Base-by-base conservation (phyloP, 2,329 filamentous ascomycete species). In the Neonectria magnoliae region DNA sequence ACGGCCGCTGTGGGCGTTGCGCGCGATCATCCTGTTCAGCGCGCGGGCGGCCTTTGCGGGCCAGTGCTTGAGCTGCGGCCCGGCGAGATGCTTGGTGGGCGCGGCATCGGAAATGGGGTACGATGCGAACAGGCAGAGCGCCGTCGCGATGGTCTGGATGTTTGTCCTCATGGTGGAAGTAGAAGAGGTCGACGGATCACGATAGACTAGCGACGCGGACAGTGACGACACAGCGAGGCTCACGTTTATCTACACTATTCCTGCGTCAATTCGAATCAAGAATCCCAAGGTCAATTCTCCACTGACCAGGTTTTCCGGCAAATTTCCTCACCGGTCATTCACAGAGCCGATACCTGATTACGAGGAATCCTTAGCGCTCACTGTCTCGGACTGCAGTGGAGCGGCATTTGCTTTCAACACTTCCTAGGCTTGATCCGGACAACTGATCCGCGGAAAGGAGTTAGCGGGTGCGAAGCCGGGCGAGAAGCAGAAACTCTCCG, bases 21-120 rank as follows among this genome's bases (percentile, higher is more conserved):
- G 69, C 1, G 71, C 68, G 58, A 81, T 81, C 80, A 81, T 80
- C 36, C 67, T 68, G 60, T 79, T 73, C 52, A 81, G 73, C 3
- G 75, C 71, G 25, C 70, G 70, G 5, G 80, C 80, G 0, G 79
- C 80, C 7, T 71, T 66, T 5, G 68, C 55, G 6, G 80, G 80
- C 80, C 80, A 81, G 66, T 81, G 80, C 59, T 70, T 67, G 2
- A 73, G 71, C 45, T 73, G 61, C 3, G 71, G 71, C 0, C 71
- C 71, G 5, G 64, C 68, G 18, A 70, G 64, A 8, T 53, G 68
- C 29, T 62, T 60, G 13, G 65, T 47, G 1, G 71, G 67, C 5
- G 53, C 58, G 7, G 65, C 71, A 47, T 52, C 25, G 18, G 61
- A 61, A 10, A 60, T 54, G 14, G 60, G 50, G 5, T 66, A 54